Evolutionary conservation across 164 flowering plant genomes (phyloP).

Genomic region (Stephania cephalantha): DNA sequence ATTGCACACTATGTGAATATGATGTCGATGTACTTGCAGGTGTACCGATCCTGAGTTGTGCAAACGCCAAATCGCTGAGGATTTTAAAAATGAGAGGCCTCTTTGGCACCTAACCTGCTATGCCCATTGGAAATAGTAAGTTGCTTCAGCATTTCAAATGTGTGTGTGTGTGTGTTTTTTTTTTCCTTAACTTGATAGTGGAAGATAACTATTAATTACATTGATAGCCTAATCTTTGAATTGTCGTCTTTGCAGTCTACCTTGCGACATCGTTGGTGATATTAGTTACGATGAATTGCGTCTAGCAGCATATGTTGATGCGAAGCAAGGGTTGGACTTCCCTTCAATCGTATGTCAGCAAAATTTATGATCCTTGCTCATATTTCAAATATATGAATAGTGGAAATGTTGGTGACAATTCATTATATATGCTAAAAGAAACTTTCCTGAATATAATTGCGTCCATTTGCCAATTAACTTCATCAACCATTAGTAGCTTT

Average conservation of each 20-base stretch:
- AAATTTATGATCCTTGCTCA: too few species aligned
- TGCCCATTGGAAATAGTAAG: constrained; percentile 56
- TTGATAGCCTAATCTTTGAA: background rate
- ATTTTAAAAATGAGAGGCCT: constrained; percentile 71
- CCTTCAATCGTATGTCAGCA: constrained; percentile 65
- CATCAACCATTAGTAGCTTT: too few species aligned
- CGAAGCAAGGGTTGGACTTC: constrained; percentile 54
- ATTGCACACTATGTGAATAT: constrained; percentile 2
- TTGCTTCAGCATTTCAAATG: constrained; percentile 2
- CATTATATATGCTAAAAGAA: too few species aligned
- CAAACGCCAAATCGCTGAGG: constrained; percentile 55
- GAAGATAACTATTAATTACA: background rate
- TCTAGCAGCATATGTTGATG: constrained; percentile 79
- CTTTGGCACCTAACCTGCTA: constrained; percentile 91
- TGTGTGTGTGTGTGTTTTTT: background rate
- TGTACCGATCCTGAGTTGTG: constrained; percentile 77
- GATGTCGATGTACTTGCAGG: constrained; percentile 29
- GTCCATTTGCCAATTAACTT: too few species aligned
- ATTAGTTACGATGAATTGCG: constrained; percentile 86
- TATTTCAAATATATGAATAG: too few species aligned
- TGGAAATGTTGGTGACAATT: too few species aligned
- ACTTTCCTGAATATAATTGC: too few species aligned
- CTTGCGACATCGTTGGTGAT: constrained; percentile 90
- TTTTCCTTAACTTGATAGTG: background rate
- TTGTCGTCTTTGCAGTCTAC: constrained; percentile 36